A percentile compares a stretch with the other conserved stretches of the same genome.
phyloP scores from a whole-genome alignment of 441 rosid genomes.

The Croton setiger region DNA sequence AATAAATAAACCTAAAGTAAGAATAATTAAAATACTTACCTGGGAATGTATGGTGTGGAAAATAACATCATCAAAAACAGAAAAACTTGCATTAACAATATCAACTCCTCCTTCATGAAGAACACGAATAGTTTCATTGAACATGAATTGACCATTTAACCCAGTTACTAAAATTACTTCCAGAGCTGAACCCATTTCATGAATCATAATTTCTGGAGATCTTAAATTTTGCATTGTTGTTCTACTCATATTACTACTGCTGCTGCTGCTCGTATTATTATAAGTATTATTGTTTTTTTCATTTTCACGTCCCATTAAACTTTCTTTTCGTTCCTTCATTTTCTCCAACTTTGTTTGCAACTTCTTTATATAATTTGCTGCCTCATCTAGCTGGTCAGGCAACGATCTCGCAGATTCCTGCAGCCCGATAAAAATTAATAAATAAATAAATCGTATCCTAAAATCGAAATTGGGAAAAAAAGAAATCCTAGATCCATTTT shows the following conservation, averaged over 20 bases:
- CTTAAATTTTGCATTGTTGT: slow-evolving; percentile 15
- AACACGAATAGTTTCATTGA: slow-evolving; percentile 45
- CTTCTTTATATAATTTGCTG: slow-evolving; percentile 65
- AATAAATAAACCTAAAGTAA: too few relatives aligned
- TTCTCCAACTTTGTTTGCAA: slow-evolving; percentile 59
- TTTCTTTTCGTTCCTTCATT: slow-evolving; percentile 52
- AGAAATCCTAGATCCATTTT: not conserved
- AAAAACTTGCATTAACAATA: slow-evolving; percentile 52
- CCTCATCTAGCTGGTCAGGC: slow-evolving; percentile 72
- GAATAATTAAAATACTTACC: too few relatives aligned
- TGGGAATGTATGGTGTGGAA: slow-evolving; percentile 56
- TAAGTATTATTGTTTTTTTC: too few relatives aligned
- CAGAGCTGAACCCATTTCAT: slow-evolving; percentile 46
- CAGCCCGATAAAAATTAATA: not conserved
- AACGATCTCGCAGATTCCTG: slow-evolving; percentile 44
- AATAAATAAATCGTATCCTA: too few relatives aligned
- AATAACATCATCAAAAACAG: slow-evolving; percentile 39
- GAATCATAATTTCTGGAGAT: slow-evolving; percentile 46
- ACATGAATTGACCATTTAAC: slow-evolving; percentile 44
- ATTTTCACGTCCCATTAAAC: slow-evolving; percentile 24
- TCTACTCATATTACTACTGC: not conserved
- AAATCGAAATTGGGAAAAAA: too few relatives aligned
- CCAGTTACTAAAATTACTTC: slow-evolving; percentile 53
- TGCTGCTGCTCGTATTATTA: not conserved
- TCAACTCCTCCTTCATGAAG: slow-evolving; percentile 67